These are phyloP conservation scores for Dioscorea alata DNA, from an alignment of 106 monocot species.

Conservation along the genomic window DNA sequence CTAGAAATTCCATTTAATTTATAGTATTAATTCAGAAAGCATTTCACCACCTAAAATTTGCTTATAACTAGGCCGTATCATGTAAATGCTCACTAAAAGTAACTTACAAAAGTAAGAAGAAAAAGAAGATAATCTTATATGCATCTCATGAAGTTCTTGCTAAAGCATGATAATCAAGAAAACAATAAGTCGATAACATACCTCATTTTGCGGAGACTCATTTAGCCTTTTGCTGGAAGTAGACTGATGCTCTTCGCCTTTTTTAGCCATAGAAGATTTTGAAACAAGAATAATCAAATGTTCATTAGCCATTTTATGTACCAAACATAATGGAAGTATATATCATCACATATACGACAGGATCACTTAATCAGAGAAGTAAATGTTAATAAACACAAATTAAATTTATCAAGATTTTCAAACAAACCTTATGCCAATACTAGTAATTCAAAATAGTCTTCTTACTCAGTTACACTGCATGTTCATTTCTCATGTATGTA, in stretches of 20 bases:
- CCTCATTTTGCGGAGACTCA: slow-evolving; percentile 34
- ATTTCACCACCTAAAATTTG: not conserved
- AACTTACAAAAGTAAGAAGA: not conserved
- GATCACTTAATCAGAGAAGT: not conserved
- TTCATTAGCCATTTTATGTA: not conserved
- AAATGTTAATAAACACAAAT: not conserved
- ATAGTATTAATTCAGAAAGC: not conserved
- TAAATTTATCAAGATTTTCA: not conserved
- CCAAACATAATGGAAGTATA: too few relatives aligned
- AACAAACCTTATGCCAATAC: not conserved
- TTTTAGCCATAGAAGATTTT: slow-evolving; percentile 27
- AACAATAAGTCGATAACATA: slow-evolving; percentile 1
- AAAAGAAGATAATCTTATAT: not conserved
- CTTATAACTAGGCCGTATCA: not conserved
- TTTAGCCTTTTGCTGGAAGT: slow-evolving; percentile 10
- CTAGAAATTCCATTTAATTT: not conserved
- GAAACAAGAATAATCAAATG: not conserved
- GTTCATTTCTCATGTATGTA: not conserved
- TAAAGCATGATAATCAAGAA: slow-evolving; percentile 1
- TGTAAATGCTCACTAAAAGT: not conserved
- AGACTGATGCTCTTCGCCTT: slow-evolving; percentile 17
- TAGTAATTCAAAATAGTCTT: not conserved
- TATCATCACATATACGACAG: too few relatives aligned
- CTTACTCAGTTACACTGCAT: not conserved
- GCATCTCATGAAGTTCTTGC: not conserved